Evolutionary conservation across 331 rosid genomes (phyloP), one percentile per base, ranked within the genome.

Genomic region (Acacia pycnantha): DNA sequence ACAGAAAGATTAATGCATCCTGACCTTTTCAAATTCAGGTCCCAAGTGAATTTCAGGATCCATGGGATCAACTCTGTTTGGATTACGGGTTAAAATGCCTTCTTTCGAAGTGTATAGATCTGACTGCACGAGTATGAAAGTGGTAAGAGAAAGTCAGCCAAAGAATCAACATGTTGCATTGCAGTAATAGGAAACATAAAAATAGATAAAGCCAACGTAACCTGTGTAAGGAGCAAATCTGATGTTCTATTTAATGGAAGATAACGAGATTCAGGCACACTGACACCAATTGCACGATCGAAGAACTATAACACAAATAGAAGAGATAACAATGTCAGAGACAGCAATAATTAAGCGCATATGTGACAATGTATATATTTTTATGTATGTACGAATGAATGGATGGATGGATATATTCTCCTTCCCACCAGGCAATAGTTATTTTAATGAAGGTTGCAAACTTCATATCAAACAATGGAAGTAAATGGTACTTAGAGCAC

Each of bases 21-120:
- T 67, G 68, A 93, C 97, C 96, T 85, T 91, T 74, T 84, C 92
- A 87, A 91, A 91, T 83, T 91, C 94, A 27, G 93, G 91, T 44
- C 97, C 96, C 85, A 93, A 83, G 80, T 83, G 87, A 79, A 93
- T 87, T n/a, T 78, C 76, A 65, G 97, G 97, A 87, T 91, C 82
- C 78, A 66, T 72, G 43, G 90, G 87, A 80, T 88, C 85, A 48
- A 86, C 82, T 89, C 97, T 93, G 50, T 90, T 86, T 47, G 93
- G 82, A 90, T 91, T 88, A 22, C 86, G 84, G 77, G 84, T 90
- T 82, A 90, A 61, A 78, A 82, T 74, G 65, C 96, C 97, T 77
- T 87, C 85, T 51, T 74, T 78, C 48, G 46, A 85, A 44, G 80
- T 83, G 85, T 83, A 93, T 18, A 91, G 84, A 86, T 90, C 92